Evolutionary conservation across 2,329 filamentous ascomycete species (phyloP).

Genomic region (Ophiostoma sp.): DNA sequence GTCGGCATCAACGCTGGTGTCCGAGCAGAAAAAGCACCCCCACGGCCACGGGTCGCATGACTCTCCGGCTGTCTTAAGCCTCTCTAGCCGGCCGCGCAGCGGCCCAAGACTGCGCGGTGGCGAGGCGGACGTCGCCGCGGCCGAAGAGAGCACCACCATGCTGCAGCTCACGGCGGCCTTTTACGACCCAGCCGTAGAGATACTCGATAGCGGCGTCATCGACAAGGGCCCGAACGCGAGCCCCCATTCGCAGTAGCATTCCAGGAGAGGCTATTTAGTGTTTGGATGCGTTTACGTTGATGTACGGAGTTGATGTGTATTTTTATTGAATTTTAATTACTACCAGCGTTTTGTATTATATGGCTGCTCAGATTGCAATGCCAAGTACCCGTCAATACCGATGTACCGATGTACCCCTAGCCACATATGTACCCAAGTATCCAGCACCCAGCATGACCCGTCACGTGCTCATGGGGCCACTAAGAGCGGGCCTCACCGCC

Average conservation of each 20-base stretch:
- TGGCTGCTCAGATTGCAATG: too few species aligned
- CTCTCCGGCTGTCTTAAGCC: constrained; percentile 44
- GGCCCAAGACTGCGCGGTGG: constrained; percentile 18
- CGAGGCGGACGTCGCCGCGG: neutral
- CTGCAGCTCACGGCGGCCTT: neutral
- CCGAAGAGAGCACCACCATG: neutral
- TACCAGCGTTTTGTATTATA: neutral
- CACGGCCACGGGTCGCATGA: constrained; percentile 28
- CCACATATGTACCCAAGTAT: neutral
- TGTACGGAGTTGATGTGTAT: neutral
- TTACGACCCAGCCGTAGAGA: neutral
- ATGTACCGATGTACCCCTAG: too few species aligned
- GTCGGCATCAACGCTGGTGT: constrained; percentile 21
- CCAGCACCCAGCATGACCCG: neutral
- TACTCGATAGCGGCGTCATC: neutral
- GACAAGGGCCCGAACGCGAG: constrained; percentile 10
- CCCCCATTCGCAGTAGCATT: neutral
- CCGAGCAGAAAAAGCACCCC: neutral
- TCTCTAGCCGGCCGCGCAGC: constrained; percentile 43
- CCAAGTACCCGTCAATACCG: too few species aligned
- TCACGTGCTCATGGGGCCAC: neutral
- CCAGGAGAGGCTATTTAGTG: neutral
- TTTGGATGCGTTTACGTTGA: neutral
- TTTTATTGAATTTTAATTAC: neutral
- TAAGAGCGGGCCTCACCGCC: neutral